These are phyloP conservation scores for Populus alba DNA, from an alignment of 345 rosid genomes.

Conservation along the genomic window DNA sequence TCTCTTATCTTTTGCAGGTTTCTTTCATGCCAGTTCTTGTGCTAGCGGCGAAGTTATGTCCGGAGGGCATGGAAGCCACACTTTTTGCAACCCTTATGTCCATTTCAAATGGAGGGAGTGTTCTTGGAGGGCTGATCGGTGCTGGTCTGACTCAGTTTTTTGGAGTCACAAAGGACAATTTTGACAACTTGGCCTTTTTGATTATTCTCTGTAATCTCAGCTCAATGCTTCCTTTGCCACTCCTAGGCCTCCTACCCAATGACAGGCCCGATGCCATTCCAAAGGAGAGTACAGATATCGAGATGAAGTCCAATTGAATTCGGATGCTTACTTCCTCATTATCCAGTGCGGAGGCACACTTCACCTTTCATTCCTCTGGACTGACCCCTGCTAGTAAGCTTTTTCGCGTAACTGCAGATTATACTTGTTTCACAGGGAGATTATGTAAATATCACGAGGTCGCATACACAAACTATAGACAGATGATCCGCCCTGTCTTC, in stretches of 20 bases:
- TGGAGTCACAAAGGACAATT: conserved; percentile 78
- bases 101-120: conserved; percentile 85
- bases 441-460: conserved; percentile 3
- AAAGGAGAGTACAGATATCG: conserved; percentile 50
- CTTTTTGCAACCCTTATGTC: conserved; percentile 97
- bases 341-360: too few relatives aligned
- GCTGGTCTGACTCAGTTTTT: conserved; percentile 80
- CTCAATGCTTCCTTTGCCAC: conserved; percentile 92
- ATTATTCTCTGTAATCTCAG: conserved; percentile 89
- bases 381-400: too few relatives aligned
- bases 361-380: background rate
- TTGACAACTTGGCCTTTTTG: conserved; percentile 59
- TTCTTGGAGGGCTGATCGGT: conserved; percentile 84
- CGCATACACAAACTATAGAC: background rate
- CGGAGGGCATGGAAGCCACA: conserved; percentile 98
- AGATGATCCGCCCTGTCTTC: background rate
- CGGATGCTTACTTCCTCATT: background rate
- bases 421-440: background rate
- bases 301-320: conserved; percentile 72
- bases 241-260: conserved; percentile 71
- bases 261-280: conserved; percentile 40
- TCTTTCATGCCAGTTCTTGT: conserved; percentile 98
- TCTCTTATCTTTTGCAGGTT: conserved; percentile 43
- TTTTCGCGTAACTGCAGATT: background rate
- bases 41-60: conserved; percentile 85